These are phyloP conservation scores for Solanum gracilifrons DNA, from an alignment of 257 asterid genomes.

Conservation along the genomic window DNA sequence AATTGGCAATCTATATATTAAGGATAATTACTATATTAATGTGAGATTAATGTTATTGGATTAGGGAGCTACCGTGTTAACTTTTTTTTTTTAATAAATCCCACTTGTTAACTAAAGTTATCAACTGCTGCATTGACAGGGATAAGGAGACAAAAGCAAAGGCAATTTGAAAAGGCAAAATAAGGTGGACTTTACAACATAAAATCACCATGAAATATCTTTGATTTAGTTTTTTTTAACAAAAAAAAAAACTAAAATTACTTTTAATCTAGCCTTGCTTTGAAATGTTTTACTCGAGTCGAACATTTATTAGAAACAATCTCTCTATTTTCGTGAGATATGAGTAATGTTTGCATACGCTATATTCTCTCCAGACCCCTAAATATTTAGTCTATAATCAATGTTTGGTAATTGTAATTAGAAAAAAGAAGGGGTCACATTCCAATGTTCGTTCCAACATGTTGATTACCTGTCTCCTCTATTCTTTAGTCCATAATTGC, in stretches of 20 bases:
- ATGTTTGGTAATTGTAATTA: background rate
- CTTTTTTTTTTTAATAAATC: background rate
- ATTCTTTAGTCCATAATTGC: background rate
- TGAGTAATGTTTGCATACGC: too few relatives aligned
- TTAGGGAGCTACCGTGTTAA: background rate
- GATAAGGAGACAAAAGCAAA: conserved; percentile 3
- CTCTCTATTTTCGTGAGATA: background rate
- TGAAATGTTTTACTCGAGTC: background rate
- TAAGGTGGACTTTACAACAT: background rate
- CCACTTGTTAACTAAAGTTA: background rate
- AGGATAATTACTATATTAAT: background rate
- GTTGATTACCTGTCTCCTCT: background rate
- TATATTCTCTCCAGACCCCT: fast-evolving
- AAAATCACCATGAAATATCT: background rate
- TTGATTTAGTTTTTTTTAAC: background rate
- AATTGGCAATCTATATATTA: background rate
- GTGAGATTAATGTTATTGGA: background rate
- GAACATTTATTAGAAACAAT: background rate
- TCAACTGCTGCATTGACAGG: background rate
- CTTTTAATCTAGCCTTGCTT: background rate
- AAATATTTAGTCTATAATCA: background rate
- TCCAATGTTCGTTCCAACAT: background rate
- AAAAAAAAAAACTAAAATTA: background rate
- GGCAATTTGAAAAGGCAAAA: background rate
- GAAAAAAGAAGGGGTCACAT: background rate